Evolutionary conservation across 2,329 filamentous ascomycete genomes (phyloP), one percentile per base, ranked within the genome.

Genomic region (Fusarium citri): DNA sequence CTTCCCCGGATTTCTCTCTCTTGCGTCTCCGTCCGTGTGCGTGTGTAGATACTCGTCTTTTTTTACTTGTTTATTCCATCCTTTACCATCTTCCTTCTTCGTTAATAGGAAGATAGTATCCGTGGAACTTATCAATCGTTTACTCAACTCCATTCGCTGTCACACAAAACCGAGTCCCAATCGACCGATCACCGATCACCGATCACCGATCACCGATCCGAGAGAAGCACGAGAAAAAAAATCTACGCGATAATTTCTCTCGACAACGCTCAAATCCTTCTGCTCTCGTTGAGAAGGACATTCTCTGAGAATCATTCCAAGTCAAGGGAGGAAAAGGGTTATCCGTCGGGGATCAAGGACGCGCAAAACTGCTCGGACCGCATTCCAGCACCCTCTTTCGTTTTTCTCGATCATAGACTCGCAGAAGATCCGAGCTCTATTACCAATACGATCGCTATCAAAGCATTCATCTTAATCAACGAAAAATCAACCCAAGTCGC

Each of bases 281-380:
- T 55, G 45, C 63, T 22, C 58, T 68, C 54, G 46, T 42, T 64
- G 26, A 59, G 55, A 71, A 71, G 40, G 15, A 68, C 40, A 20
- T 40, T 37, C 34, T 37, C n/a, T n/a, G 18, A 37, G 3, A n/a
- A n/a, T 1, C 0, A 37, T 7, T 37, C 5, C 18, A n/a, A 37
- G 25, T 47, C 48, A 56, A 59, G 64, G 59, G 55, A 60, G 28
- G 25, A 60, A 57, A 28, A 41, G 45, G 37, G 20, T 43, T 20
- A 34, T 51, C 40, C 3, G 25, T 15, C 14, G 23, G 30, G 41
- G 30, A 43, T 61, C 31, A 30, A 54, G 59, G 47, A 72, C 68
- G 68, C 68, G 68, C 68, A 71, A 71, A 72, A 71, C 56, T 59
- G 45, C 47, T 54, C 48, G 31, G 58, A 65, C 65, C 58, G 69